These are phyloP conservation scores for Kodamaea lidongshanica DNA, from an alignment of 805 yeast genomes.

Conservation along the genomic window DNA sequence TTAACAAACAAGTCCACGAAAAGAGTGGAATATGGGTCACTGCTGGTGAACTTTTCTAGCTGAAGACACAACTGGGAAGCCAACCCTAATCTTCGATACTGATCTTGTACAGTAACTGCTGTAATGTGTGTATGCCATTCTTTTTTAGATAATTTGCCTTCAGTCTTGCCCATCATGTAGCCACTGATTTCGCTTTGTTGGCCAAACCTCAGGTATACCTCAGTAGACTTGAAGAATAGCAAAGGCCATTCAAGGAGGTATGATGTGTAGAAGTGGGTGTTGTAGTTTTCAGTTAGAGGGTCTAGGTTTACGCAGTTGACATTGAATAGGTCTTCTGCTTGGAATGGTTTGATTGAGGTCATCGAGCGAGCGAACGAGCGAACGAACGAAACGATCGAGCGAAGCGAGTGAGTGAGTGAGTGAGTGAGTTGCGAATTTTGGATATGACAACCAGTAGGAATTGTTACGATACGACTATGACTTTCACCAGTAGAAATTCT, in stretches of 20 bases:
- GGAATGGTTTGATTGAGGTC: slow-evolving; percentile 87
- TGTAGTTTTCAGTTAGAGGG: slow-evolving; percentile 86
- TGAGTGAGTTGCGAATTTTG: no score
- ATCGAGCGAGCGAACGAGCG: no score
- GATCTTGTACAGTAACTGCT: slow-evolving; percentile 84
- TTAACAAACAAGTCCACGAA: slow-evolving; percentile 90
- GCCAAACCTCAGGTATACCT: slow-evolving; percentile 19
- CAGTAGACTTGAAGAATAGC: slow-evolving; percentile 70
- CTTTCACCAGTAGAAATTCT: neutral
- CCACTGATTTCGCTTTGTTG: slow-evolving; percentile 42
- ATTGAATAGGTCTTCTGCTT: slow-evolving; percentile 74
- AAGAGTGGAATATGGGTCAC: slow-evolving; percentile 67
- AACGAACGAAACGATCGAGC: no score
- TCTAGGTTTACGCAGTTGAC: slow-evolving; percentile 77
- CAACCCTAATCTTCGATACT: slow-evolving; percentile 76
- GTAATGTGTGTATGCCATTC: slow-evolving; percentile 98
- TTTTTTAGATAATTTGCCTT: slow-evolving; percentile 56
- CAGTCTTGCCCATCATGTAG: slow-evolving; percentile 94
- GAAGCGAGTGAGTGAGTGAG: no score
- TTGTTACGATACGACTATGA: neutral
- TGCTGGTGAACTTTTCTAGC: slow-evolving; percentile 64
- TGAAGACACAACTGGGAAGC: slow-evolving; percentile 75
- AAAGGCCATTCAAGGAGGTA: slow-evolving; percentile 86
- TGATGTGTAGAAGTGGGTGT: slow-evolving; percentile 74
- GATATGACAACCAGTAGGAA: no score